Evolutionary conservation across 805 yeast genomes (phyloP).

Genomic region (Candida nonsorbophila): DNA sequence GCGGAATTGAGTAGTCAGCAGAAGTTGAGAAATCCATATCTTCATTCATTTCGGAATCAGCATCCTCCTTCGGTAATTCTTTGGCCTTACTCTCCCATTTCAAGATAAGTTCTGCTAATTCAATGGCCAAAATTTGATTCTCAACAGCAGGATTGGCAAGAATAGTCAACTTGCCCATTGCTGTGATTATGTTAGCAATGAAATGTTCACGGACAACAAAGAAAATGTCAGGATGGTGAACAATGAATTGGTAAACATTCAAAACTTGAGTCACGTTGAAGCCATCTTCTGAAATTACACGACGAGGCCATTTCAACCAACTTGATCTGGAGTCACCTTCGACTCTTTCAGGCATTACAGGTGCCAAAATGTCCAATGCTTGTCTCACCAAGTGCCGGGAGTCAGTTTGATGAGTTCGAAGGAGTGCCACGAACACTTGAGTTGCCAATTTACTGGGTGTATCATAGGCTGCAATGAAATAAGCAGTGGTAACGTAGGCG

Average conservation of each 20-base stretch:
- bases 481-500: constrained; percentile 84
- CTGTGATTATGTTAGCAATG: constrained; percentile 80
- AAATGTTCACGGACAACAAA: constrained; percentile 85
- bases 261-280: constrained; percentile 81
- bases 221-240: constrained; percentile 79
- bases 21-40: constrained; percentile 40
- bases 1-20: constrained; percentile 56
- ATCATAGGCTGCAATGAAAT: constrained; percentile 81
- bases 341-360: constrained; percentile 71
- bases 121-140: constrained; percentile 81
- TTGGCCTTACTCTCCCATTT: constrained; percentile 72
- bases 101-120: constrained; percentile 77
- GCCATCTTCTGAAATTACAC: constrained; percentile 87
- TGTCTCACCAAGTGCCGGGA: constrained; percentile 78
- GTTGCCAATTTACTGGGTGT: constrained; percentile 86
- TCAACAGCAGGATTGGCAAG: constrained; percentile 73
- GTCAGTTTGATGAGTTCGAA: constrained; percentile 81
- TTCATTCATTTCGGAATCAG: constrained; percentile 2
- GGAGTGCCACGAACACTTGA: constrained; percentile 85
- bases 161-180: constrained; percentile 85
- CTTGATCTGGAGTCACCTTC: constrained; percentile 48
- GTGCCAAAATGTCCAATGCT: constrained; percentile 84
- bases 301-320: constrained; percentile 94
- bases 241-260: constrained; percentile 83
- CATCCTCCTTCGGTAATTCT: constrained; percentile 4